These are phyloP conservation scores for Mycena capillaripes DNA, from an alignment of 768 basidiomycete genomes.

Conservation along the genomic window DNA sequence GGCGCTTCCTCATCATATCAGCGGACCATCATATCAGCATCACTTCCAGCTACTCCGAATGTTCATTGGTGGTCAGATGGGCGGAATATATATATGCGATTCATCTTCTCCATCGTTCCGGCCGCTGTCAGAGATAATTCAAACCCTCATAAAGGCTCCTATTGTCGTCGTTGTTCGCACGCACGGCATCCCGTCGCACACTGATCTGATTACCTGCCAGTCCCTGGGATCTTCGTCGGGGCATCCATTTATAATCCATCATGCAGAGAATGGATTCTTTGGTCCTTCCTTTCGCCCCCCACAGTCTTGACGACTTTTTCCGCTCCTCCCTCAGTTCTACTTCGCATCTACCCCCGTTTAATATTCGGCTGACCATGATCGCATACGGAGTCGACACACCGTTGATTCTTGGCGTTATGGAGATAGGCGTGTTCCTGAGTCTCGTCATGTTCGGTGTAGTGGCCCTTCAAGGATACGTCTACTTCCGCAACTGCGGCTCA, in stretches of 20 bases:
- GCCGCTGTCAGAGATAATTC: not conserved
- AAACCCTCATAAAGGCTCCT: not conserved
- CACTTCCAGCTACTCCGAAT: not conserved
- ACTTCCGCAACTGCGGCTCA: constrained; percentile 14
- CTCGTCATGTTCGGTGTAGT: constrained; percentile 30
- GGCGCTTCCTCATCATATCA: constrained; percentile 17
- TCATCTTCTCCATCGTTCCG: not conserved
- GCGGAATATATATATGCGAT: not conserved
- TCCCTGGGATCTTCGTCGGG: not conserved
- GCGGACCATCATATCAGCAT: constrained; percentile 22
- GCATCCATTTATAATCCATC: constrained; percentile 2
- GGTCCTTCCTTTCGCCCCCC: constrained; percentile 5
- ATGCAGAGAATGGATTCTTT: not conserved
- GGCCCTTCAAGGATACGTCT: constrained; percentile 27
- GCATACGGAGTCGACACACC: constrained; percentile 28
- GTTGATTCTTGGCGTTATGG: constrained; percentile 18
- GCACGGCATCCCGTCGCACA: not conserved
- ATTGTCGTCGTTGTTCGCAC: not conserved
- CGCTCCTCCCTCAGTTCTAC: not conserved
- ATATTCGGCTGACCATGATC: constrained; percentile 9
- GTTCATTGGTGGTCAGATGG: not conserved
- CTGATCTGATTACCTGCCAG: not conserved
- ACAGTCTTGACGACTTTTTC: constrained; percentile 30
- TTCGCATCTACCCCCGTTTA: constrained; percentile 1
- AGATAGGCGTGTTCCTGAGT: constrained; percentile 30